Percentiles rank a stretch among this genome's conserved stretches.
Conservation (phyloP, 306 rosid species). For the Acacia confusa region DNA sequence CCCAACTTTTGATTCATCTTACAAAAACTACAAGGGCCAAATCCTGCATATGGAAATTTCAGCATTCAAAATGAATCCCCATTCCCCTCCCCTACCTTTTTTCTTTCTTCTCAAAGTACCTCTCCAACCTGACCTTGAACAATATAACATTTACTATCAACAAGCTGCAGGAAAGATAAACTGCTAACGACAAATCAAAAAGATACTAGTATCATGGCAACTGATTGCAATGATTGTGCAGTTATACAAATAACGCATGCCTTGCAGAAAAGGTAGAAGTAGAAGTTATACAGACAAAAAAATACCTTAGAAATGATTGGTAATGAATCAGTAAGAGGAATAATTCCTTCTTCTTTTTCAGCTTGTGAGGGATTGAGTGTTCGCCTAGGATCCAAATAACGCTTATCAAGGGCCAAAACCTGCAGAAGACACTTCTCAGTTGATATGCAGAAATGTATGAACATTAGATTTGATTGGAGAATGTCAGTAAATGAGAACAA, state of each 20-base stretch:
- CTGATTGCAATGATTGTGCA: background rate
- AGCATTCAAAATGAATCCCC: slow-evolving; percentile 24
- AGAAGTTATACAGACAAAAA: background rate
- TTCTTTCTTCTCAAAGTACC: background rate
- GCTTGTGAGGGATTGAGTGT: slow-evolving; percentile 79
- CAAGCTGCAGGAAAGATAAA: slow-evolving; percentile 1
- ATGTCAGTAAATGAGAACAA: slow-evolving; percentile 11
- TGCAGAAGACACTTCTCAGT: slow-evolving; percentile 30
- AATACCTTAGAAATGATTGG: slow-evolving; percentile 89
- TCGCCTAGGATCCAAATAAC: slow-evolving; percentile 87
- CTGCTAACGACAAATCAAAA: background rate
- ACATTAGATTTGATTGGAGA: slow-evolving; percentile 22
- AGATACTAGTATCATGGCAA: background rate
- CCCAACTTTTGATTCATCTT: slow-evolving; percentile 15
- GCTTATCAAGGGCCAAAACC: slow-evolving; percentile 98
- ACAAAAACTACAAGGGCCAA: background rate
- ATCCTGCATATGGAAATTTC: background rate
- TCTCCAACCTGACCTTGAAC: slow-evolving; percentile 8
- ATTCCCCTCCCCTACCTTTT: background rate
- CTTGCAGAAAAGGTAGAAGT: background rate
- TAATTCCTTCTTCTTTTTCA: slow-evolving; percentile 95
- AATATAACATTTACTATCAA: slow-evolving; percentile 6
- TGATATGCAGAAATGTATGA: slow-evolving; percentile 4
- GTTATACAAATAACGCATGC: background rate
- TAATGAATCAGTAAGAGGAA: slow-evolving; percentile 93